Conservation (phyloP, 2,329 filamentous ascomycete species). For the Sclerotinia minor region DNA sequence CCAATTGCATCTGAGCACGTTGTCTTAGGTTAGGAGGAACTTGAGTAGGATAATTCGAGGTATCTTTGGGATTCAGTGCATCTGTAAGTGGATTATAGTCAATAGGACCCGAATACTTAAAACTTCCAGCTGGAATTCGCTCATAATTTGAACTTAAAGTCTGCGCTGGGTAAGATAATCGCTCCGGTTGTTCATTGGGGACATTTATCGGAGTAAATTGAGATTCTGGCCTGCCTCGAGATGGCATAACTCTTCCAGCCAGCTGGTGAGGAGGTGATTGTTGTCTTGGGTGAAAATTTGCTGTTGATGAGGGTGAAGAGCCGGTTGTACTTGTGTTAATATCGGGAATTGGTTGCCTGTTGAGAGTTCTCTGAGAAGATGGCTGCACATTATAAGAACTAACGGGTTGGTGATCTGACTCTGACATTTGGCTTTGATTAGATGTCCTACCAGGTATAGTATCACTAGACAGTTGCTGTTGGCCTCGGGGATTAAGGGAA, state of each 20-base stretch:
- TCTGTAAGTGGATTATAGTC: background rate
- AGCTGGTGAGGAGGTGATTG: background rate
- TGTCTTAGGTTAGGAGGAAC: background rate
- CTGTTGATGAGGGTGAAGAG: no score
- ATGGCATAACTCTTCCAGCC: background rate
- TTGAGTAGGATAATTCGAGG: background rate
- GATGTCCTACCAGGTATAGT: background rate
- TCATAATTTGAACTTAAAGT: background rate
- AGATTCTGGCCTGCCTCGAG: background rate
- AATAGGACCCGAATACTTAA: background rate
- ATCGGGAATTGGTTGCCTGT: background rate
- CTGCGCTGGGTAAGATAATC: background rate
- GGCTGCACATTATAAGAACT: background rate
- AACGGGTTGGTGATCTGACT: background rate
- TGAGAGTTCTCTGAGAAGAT: background rate
- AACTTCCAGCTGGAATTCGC: background rate
- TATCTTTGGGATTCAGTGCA: background rate
- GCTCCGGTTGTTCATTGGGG: background rate
- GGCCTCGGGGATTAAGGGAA: background rate
- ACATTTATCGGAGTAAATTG: fast-evolving
- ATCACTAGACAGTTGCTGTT: background rate
- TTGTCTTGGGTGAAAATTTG: background rate
- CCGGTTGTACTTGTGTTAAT: background rate
- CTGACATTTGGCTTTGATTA: background rate
- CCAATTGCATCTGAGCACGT: background rate